A percentile compares a stretch with the other conserved stretches of the same genome.
These are phyloP conservation scores for Aegilops sharonensis DNA, from an alignment of 176 grass and related monocot species.

Conservation along the genomic window DNA sequence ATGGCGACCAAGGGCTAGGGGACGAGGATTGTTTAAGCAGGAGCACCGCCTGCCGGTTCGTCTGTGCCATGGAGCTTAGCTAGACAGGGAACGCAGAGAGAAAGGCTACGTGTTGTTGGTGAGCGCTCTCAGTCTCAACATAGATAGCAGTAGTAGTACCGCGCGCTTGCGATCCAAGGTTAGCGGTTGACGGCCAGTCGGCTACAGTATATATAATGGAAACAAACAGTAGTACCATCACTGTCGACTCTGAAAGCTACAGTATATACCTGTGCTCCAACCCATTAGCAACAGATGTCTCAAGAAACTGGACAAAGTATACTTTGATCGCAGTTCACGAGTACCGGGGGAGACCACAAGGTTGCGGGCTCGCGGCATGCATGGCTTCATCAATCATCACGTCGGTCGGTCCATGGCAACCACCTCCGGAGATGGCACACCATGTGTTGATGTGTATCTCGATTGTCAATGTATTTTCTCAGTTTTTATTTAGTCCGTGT, in stretches of 20 bases:
- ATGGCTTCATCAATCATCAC: neutral
- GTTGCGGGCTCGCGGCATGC: neutral
- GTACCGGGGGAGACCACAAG: neutral
- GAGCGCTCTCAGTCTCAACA: neutral
- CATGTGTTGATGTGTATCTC: no score
- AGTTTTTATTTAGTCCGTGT: no score
- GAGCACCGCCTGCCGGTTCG: neutral
- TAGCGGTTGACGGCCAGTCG: neutral
- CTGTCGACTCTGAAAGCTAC: neutral
- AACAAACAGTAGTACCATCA: neutral
- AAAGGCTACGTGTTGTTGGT: neutral
- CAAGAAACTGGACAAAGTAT: neutral
- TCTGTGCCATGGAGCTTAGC: neutral
- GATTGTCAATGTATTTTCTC: no score
- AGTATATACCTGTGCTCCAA: neutral
- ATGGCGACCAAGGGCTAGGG: neutral
- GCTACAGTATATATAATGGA: no score
- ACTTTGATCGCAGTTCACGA: slow-evolving; percentile 1
- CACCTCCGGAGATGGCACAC: no score
- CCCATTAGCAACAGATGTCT: neutral
- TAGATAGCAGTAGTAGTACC: no score
- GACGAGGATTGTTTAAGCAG: neutral
- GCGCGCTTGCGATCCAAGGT: neutral
- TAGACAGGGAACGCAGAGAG: neutral
- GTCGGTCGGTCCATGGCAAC: neutral